Percentiles rank a stretch among this genome's conserved stretches.
phyloP scores from a whole-genome alignment of 306 rosid species.

The Quercus parvula region DNA sequence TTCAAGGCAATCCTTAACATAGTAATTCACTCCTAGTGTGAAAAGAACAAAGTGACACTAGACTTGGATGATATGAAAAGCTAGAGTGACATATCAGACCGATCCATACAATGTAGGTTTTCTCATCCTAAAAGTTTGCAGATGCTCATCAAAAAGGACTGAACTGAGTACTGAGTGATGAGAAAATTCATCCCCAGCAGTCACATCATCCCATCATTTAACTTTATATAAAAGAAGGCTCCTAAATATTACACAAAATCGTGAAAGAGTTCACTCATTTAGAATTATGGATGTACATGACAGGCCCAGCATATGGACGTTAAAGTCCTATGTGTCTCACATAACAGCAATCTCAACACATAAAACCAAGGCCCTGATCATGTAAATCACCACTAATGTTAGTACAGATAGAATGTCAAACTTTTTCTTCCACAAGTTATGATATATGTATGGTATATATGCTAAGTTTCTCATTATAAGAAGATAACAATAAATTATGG shows the following conservation, averaged over 20 bases:
- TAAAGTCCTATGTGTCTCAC: background rate
- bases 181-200: background rate
- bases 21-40: background rate
- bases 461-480: conserved; percentile 5
- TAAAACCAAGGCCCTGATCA: background rate
- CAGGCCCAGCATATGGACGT: background rate
- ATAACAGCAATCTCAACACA: background rate
- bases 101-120: background rate
- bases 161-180: background rate
- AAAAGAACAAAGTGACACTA: background rate
- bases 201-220: background rate
- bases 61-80: background rate
- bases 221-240: background rate
- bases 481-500: background rate
- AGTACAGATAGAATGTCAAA: background rate
- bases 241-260: background rate
- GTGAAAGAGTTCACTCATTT: background rate
- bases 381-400: background rate
- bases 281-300: background rate
- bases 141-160: background rate
- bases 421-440: background rate
- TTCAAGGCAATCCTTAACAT: background rate
- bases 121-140: background rate
- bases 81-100: background rate
- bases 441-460: background rate